Percentiles rank a stretch among this genome's conserved stretches.
phyloP scores from a whole-genome alignment of 2,329 filamentous ascomycete species.

The Chaetomiaceae sp. region DNA sequence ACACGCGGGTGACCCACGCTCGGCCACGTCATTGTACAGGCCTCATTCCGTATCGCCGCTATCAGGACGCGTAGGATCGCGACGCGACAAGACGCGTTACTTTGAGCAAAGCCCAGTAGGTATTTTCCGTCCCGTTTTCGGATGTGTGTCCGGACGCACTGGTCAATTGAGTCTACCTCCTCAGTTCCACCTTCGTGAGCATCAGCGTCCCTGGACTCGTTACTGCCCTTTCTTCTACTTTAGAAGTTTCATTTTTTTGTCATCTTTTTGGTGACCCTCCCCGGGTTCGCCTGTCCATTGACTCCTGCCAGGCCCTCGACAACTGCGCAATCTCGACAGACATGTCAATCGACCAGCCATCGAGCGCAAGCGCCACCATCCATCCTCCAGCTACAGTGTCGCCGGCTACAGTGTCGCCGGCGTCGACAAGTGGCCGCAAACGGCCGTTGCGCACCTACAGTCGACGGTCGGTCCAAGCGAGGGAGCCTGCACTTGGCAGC shows the following conservation, averaged over 20 bases:
- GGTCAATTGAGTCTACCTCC: no score
- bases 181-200: no score
- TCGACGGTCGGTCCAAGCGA: slow-evolving; percentile 26
- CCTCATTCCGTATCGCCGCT: not conserved
- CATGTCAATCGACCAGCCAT: slow-evolving; percentile 8
- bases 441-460: slow-evolving; percentile 34
- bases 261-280: no score
- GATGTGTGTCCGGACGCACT: no score
- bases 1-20: no score
- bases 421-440: slow-evolving; percentile 18
- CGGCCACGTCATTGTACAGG: slow-evolving; percentile 12
- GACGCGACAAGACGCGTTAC: not conserved
- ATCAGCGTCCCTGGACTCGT: no score
- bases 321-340: not conserved
- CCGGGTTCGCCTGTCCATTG: no score
- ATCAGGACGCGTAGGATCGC: no score
- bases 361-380: not conserved
- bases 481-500: slow-evolving; percentile 9
- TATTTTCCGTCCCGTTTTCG: no score
- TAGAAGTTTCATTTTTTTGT: not conserved
- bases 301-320: not conserved
- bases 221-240: not conserved
- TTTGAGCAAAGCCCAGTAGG: no score
- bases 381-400: not conserved
- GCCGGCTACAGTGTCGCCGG: not conserved